Evolutionary conservation across 1,139 yeast genomes (phyloP).

Genomic region (Yamadazyma atlantica): DNA sequence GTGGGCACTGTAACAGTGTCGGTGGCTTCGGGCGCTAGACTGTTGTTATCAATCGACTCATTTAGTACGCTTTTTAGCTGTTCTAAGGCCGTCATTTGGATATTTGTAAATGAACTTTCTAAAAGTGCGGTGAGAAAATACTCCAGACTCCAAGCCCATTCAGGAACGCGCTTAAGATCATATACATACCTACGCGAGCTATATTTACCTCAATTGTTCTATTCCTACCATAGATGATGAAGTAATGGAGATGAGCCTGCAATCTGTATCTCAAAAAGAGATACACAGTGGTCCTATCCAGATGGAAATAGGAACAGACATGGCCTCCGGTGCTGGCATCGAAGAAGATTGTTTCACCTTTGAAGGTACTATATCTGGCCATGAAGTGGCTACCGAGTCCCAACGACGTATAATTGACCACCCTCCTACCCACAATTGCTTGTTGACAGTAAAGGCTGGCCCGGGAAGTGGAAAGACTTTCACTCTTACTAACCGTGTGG

Average conservation of each 20-base stretch:
- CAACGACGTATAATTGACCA: constrained; percentile 35
- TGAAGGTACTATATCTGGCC: not conserved
- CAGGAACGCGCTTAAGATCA: no score
- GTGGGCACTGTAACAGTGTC: not conserved
- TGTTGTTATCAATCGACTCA: not conserved
- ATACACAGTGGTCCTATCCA: no score
- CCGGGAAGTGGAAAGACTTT: constrained; percentile 80
- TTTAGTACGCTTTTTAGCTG: not conserved
- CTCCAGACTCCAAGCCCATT: no score
- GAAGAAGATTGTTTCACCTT: not conserved
- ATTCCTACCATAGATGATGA: not conserved
- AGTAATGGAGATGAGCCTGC: no score
- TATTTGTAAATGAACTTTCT: not conserved
- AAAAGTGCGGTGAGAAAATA: no score
- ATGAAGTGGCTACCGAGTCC: constrained; percentile 26
- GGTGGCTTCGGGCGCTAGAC: not conserved
- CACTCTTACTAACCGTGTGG: constrained; percentile 57
- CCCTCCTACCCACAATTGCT: constrained; percentile 33
- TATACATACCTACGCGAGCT: no score
- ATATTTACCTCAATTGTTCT: not conserved
- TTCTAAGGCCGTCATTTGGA: not conserved
- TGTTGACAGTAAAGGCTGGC: constrained; percentile 60
- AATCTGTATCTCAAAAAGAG: no score
- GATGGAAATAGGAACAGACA: no score
- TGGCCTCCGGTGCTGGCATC: no score